Conservation (phyloP, 1,284 basidiomycete species). For the Flammula alnicola region DNA sequence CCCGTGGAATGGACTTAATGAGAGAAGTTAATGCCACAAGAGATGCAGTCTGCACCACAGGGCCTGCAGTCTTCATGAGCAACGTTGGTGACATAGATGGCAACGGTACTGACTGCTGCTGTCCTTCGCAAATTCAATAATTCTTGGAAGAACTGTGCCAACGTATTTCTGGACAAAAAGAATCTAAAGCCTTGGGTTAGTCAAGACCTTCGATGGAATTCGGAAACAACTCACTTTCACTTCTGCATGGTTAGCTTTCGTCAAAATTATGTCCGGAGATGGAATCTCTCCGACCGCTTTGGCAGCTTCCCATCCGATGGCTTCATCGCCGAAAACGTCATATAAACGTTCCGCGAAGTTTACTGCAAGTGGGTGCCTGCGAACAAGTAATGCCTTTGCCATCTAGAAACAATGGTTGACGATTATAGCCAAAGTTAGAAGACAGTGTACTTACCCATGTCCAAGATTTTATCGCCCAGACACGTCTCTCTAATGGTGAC, state of each 20-base stretch:
- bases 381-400: constrained; percentile 78
- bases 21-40: constrained; percentile 87
- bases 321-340: constrained; percentile 65
- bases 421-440: neutral
- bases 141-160: constrained; percentile 72
- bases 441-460: constrained; percentile 58
- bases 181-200: constrained; percentile 56
- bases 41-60: constrained; percentile 66
- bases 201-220: neutral
- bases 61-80: constrained; percentile 36
- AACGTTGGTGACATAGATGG: neutral
- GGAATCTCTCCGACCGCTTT: constrained; percentile 73
- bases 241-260: constrained; percentile 77
- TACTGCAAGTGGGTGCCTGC: constrained; percentile 65
- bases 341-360: constrained; percentile 70
- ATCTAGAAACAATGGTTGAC: constrained; percentile 52
- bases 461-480: constrained; percentile 65
- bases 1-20: constrained; percentile 81
- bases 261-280: constrained; percentile 62
- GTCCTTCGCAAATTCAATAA: constrained; percentile 66
- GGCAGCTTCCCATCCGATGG: constrained; percentile 71
- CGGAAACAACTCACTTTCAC: constrained; percentile 59
- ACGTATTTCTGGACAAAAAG: constrained; percentile 88
- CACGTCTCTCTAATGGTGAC: constrained; percentile 44
- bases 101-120: constrained; percentile 40